Evolutionary conservation across 805 yeast species (phyloP), one percentile per base, ranked within the genome.

Genomic region (Candida manassasensis): DNA sequence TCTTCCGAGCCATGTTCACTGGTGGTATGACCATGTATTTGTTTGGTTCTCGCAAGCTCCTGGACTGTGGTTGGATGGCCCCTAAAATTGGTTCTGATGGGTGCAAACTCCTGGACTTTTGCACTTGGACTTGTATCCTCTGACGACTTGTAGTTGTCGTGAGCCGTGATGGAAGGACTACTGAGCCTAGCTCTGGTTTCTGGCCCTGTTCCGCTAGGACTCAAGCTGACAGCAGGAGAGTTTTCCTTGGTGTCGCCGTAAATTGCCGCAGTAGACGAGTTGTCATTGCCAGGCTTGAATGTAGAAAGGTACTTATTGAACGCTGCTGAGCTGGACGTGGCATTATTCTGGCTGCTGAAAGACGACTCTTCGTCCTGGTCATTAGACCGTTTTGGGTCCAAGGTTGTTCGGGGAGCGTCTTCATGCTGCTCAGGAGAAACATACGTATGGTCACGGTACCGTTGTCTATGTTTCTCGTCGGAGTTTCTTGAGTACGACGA

Each of bases 241-340:
- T 18, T 19, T 30, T 19, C 33, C 21, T 21, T 21, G 4, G 33
- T 19, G n/a, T 19, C 17, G n/a, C 33, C 15, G 19, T 28, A 19
- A 27, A 37, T 21, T 8, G 40, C 41, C 19, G 29, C 33, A n/a
- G 39, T 32, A 3, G 43, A 42, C 28, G 41, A 41, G 27, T 40
- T 37, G 15, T 34, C 33, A 11, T 27, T 19, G 27, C 27, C 27
- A 7, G 27, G 12, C 12, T 24, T 24, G 12, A 24, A 24, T 7
- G 27, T 14, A 14, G 27, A n/a, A 7, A 24, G 27, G 12, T 24
- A 24, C 9, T 7, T 8, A 14, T 24, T 24, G 7, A 21, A 7
- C 22, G 9, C 22, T 8, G 10, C 10, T 10, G 22, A 21, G 9
- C 22, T 10, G 12, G 7, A 24, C 8, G 27, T 11, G 6, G 27